phyloP scores from a whole-genome alignment of 176 grass and related monocot species.

The Phoenix dactylifera region DNA sequence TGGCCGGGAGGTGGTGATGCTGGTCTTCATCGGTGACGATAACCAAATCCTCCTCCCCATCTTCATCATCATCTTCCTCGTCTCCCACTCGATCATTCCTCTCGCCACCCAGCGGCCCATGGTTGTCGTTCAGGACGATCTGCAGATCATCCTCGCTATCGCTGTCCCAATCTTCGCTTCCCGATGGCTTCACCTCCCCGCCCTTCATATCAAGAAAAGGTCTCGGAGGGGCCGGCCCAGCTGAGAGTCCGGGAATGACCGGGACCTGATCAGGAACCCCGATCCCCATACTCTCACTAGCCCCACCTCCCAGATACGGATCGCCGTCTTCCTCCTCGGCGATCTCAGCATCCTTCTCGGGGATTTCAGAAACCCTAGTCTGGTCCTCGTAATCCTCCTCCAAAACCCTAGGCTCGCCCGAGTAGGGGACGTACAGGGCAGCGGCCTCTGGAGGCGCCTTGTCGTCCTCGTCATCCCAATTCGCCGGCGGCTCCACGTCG shows the following conservation, averaged over 20 bases:
- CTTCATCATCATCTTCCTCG: slow-evolving; percentile 70
- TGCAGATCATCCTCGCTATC: slow-evolving; percentile 96
- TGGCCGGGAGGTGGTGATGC: slow-evolving; percentile 48
- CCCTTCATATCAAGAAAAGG: not conserved
- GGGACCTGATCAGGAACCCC: slow-evolving; percentile 29
- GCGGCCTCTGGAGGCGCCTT: not conserved
- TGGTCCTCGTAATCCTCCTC: slow-evolving; percentile 11
- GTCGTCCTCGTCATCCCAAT: slow-evolving; percentile 66
- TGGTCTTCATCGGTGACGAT: slow-evolving; percentile 55
- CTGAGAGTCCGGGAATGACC: slow-evolving; percentile 70
- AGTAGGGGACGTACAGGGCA: not conserved
- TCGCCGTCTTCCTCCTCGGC: not conserved
- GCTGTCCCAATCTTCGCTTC: slow-evolving; percentile 81
- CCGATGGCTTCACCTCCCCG: slow-evolving; percentile 11
- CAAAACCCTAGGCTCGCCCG: slow-evolving; percentile 20
- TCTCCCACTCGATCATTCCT: slow-evolving; percentile 22
- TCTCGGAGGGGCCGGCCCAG: slow-evolving; percentile 3
- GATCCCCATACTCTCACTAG: not conserved
- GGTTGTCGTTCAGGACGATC: slow-evolving; percentile 93
- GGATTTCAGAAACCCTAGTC: slow-evolving; percentile 13
- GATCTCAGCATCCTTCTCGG: not conserved
- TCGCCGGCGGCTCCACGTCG: slow-evolving; percentile 45
- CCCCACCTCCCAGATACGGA: not conserved
- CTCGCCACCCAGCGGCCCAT: slow-evolving; percentile 22
- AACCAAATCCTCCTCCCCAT: slow-evolving; percentile 61